Conservation (phyloP, 2,329 filamentous ascomycete genomes). For the Didymella keratinophila region DNA sequence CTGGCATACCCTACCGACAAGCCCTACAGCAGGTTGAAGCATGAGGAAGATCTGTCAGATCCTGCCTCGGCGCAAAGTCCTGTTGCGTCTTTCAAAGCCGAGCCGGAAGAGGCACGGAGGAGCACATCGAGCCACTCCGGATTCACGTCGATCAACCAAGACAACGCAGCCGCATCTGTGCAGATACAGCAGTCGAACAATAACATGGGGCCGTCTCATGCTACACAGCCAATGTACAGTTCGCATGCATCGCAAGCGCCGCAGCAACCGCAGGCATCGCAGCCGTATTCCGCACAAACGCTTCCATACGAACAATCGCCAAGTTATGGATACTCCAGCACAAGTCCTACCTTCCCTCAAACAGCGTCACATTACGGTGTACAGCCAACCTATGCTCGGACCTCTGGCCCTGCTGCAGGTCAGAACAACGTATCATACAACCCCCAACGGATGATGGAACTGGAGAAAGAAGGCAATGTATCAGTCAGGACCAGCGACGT, state of each 20-base stretch:
- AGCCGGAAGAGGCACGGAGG: conserved; percentile 10
- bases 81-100: conserved; percentile 5
- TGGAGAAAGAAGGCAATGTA: conserved; percentile 12
- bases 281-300: conserved; percentile 6
- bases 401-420: conserved; percentile 2
- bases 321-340: conserved; percentile 1
- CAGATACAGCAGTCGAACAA: background rate
- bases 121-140: conserved; percentile 4
- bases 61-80: background rate
- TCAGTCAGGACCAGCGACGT: background rate
- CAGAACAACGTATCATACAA: conserved; percentile 3
- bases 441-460: background rate
- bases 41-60: conserved; percentile 27
- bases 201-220: background rate
- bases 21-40: conserved; percentile 24
- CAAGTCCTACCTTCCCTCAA: conserved; percentile 1
- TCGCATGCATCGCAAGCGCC: background rate
- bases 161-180: background rate
- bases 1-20: conserved; percentile 18
- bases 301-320: background rate
- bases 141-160: conserved; percentile 26
- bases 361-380: conserved; percentile 3
- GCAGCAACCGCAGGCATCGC: conserved; percentile 8
- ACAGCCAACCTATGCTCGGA: conserved; percentile 2
- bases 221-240: background rate